These are phyloP conservation scores for Sicyos edulis DNA, from an alignment of 306 rosid species.

Conservation along the genomic window DNA sequence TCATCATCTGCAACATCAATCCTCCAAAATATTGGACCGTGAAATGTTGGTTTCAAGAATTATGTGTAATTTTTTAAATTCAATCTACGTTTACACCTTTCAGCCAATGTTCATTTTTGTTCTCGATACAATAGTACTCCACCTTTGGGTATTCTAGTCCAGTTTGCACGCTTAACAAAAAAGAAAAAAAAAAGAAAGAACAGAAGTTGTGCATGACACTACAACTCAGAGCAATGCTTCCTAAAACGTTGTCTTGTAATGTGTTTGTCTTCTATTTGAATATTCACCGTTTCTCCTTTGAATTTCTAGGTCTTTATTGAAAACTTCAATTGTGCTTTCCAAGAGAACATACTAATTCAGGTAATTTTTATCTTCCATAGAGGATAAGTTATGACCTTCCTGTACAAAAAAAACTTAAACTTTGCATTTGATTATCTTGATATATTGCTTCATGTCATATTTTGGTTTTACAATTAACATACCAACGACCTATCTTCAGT, in stretches of 20 bases:
- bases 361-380: conserved; percentile 30
- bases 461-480: conserved; percentile 9
- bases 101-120: not conserved
- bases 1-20: no score
- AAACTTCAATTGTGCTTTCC: conserved; percentile 94
- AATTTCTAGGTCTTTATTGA: conserved; percentile 65
- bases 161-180: not conserved
- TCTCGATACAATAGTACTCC: not conserved
- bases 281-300: conserved; percentile 9
- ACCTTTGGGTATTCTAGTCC: not conserved
- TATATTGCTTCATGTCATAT: conserved; percentile 13
- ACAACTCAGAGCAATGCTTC: not conserved
- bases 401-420: not conserved
- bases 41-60: not conserved
- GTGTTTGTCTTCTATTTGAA: not conserved
- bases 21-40: not conserved
- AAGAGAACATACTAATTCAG: conserved; percentile 95
- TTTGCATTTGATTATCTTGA: conserved; percentile 16
- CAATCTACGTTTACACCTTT: not conserved
- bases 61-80: not conserved
- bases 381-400: not conserved
- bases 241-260: not conserved
- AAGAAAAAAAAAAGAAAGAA: no score
- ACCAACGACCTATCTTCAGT: not conserved
- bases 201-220: not conserved